These are phyloP conservation scores for Termitomyces sp. DNA, from an alignment of 768 basidiomycete species.

Conservation along the genomic window DNA sequence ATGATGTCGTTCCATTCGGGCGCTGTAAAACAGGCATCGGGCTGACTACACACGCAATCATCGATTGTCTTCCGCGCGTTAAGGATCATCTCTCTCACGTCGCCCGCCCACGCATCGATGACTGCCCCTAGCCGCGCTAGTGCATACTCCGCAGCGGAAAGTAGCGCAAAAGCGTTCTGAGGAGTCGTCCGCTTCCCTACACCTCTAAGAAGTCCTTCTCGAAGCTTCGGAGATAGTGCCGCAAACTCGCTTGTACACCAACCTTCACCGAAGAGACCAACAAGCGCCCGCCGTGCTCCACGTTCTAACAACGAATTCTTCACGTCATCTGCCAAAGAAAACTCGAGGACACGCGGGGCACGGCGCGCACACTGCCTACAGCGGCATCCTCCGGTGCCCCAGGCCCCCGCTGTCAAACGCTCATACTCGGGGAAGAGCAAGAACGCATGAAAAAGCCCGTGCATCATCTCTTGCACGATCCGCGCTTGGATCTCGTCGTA, in stretches of 20 bases:
- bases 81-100: slow-evolving; percentile 65
- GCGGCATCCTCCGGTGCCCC: slow-evolving; percentile 82
- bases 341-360: slow-evolving; percentile 81
- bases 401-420: slow-evolving; percentile 65
- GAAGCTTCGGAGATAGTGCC: slow-evolving; percentile 57
- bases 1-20: slow-evolving; percentile 75
- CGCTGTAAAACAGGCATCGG: slow-evolving; percentile 65
- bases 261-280: slow-evolving; percentile 83
- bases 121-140: slow-evolving; percentile 50
- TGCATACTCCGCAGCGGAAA: slow-evolving; percentile 67
- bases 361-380: slow-evolving; percentile 83
- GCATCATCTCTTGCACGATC: slow-evolving; percentile 85
- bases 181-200: slow-evolving; percentile 69
- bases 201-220: slow-evolving; percentile 70
- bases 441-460: slow-evolving; percentile 85
- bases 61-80: slow-evolving; percentile 61
- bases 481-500: slow-evolving; percentile 79
- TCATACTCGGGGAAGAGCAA: slow-evolving; percentile 81
- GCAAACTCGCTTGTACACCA: slow-evolving; percentile 89
- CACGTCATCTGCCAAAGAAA: slow-evolving; percentile 75
- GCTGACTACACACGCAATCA: slow-evolving; percentile 55
- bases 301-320: slow-evolving; percentile 68
- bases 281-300: slow-evolving; percentile 71
- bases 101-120: slow-evolving; percentile 73
- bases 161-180: slow-evolving; percentile 61